Base-by-base conservation (phyloP, 768 basidiomycete species). In the Boletus edulis region DNA sequence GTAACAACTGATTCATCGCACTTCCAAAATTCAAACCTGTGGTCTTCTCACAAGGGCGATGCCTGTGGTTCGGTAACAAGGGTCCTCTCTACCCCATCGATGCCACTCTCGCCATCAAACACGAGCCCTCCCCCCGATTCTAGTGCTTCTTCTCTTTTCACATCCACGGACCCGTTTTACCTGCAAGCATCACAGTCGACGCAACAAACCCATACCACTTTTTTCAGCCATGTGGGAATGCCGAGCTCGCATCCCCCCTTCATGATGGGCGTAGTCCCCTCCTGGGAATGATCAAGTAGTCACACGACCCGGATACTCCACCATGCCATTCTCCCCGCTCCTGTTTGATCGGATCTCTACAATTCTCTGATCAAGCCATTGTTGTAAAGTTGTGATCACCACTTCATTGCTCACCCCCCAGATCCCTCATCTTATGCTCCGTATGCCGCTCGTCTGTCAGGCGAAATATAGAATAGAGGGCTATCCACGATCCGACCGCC, bases 121-220 rank as follows among this genome's bases (percentile, higher is more conserved):
- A 53, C 52, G 45, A 54, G 15, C 52, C 55, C 63, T 40, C 62
- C 72, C 50, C 49, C 62, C 35, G 70, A 70, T 24, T 24, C 64
- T 1, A 60, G 45, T 49, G 1, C 58, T 24, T 35, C 71, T 49
- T 75, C 76, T 35, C 59, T 67, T 32, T 79, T 79, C 62, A 67
- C 76, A 1, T 73, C 76, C 48, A 75, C 78, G 12, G 79, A 80
- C 57, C 79, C 78, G n/a, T 80, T 80, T 64, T 80, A 76, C 60
- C 59, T 78, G 54, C 76, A 79, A 20, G 73, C 73, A 22, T 61
- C 68, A n/a, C 78, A 78, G 57, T 54, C 73, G 7, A 58, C 68
- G 12, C 73, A 75, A 52, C 64, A 70, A 38, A 48, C 72, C 0
- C 65, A 68, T 37, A 20, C 65, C 12, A 37, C 71, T 12, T 69